Percentiles rank a stretch among this genome's conserved stretches.
phyloP scores from a whole-genome alignment of 805 yeast genomes.

The Schwanniomyces occidentalis region DNA sequence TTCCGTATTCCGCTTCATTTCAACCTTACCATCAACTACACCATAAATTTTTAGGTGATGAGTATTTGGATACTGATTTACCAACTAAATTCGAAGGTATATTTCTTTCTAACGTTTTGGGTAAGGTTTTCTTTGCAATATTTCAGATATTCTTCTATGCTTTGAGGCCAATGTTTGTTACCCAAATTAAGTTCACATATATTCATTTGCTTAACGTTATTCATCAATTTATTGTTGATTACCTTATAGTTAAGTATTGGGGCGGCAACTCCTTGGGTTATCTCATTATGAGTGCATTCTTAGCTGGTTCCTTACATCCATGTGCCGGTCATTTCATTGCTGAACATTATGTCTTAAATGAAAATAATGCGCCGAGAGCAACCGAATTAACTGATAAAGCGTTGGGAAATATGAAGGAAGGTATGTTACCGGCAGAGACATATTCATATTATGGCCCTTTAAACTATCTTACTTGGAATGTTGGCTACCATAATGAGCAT shows the following conservation, averaged over 20 bases:
- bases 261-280: constrained; percentile 66
- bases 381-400: constrained; percentile 34
- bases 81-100: constrained; percentile 81
- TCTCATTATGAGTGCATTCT: constrained; percentile 71
- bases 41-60: constrained; percentile 88
- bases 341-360: constrained; percentile 78
- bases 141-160: constrained; percentile 90
- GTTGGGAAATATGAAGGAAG: constrained; percentile 26
- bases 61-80: constrained; percentile 78
- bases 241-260: constrained; percentile 55
- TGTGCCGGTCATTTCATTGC: constrained; percentile 95
- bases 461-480: constrained; percentile 83
- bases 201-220: constrained; percentile 71
- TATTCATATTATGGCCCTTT: constrained; percentile 84
- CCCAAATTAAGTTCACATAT: constrained; percentile 70
- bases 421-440: constrained; percentile 66
- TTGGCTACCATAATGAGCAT: constrained; percentile 92
- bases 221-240: constrained; percentile 61
- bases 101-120: constrained; percentile 71
- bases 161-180: constrained; percentile 82
- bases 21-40: constrained; percentile 91
- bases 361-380: constrained; percentile 47
- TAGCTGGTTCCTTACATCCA: constrained; percentile 92
- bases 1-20: constrained; percentile 86
- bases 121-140: constrained; percentile 88